Percentiles rank a stretch among this genome's conserved stretches.
These are phyloP conservation scores for Trichaptum fuscoviolaceum DNA, from an alignment of 768 basidiomycete species.

Conservation along the genomic window DNA sequence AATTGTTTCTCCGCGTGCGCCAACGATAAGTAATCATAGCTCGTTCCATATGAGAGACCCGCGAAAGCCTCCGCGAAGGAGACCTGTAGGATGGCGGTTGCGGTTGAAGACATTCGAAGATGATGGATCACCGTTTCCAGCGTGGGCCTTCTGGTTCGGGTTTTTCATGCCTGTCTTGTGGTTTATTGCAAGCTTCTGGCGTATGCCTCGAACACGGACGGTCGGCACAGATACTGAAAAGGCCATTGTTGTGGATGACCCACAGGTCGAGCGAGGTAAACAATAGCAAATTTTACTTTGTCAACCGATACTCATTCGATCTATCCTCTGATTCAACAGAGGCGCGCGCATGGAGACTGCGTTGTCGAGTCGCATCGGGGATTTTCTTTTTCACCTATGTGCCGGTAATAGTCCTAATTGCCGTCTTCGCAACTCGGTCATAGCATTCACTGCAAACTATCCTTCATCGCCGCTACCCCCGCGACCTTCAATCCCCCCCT, in stretches of 20 bases:
- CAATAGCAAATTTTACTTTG: conserved; percentile 9
- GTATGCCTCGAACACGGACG: conserved; percentile 57
- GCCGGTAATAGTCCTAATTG: conserved; percentile 71
- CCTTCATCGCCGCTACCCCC: neutral
- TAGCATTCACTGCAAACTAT: neutral
- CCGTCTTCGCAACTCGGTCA: conserved; percentile 42
- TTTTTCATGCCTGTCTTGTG: conserved; percentile 54
- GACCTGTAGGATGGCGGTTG: conserved; percentile 59
- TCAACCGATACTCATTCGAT: conserved; percentile 8
- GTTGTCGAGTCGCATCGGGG: conserved; percentile 68
- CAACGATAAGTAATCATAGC: conserved; percentile 54
- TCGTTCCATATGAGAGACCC: conserved; percentile 81
- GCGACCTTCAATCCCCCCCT: neutral
- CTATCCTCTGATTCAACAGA: conserved; percentile 36
- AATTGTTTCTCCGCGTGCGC: conserved; percentile 71
- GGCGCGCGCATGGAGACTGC: conserved; percentile 65
- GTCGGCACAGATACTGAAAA: conserved; percentile 60
- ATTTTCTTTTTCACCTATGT: conserved; percentile 71
- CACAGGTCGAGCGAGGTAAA: conserved; percentile 74
- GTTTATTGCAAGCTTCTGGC: conserved; percentile 60
- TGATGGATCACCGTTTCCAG: conserved; percentile 50
- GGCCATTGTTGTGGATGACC: conserved; percentile 69
- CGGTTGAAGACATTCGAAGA: conserved; percentile 50
- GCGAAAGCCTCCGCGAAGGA: conserved; percentile 52
- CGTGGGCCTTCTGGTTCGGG: conserved; percentile 75